Evolutionary conservation across 1,284 basidiomycete species (phyloP).

Genomic region (Chiua sp.): DNA sequence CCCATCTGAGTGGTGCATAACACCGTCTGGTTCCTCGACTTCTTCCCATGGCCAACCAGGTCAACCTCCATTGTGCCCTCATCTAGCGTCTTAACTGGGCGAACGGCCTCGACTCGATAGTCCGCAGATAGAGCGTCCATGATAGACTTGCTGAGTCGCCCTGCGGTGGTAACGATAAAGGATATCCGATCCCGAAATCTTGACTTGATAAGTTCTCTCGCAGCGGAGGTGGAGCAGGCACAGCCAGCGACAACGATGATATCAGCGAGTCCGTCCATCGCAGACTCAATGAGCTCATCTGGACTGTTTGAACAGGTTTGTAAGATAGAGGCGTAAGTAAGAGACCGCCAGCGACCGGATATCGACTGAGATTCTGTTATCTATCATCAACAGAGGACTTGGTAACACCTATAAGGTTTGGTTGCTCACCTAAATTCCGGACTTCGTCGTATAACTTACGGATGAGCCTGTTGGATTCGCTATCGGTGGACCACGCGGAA

Average conservation of each 20-base stretch:
- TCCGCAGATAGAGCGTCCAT: neutral
- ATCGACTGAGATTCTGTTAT: too few species aligned
- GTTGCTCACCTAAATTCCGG: too few species aligned
- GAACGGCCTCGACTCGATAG: neutral
- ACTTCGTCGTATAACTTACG: too few species aligned
- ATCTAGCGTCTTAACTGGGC: neutral
- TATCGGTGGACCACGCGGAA: too few species aligned
- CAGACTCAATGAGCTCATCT: neutral
- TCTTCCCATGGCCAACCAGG: neutral
- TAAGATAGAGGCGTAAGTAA: neutral
- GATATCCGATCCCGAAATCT: neutral
- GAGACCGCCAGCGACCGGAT: neutral
- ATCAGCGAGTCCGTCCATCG: neutral
- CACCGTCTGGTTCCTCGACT: neutral
- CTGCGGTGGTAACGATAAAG: neutral
- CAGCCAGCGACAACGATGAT: too few species aligned
- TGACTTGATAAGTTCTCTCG: too few species aligned
- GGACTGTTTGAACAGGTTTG: neutral
- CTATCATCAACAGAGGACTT: too few species aligned
- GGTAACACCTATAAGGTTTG: too few species aligned
- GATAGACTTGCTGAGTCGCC: neutral
- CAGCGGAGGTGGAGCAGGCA: too few species aligned
- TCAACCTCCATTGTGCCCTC: neutral
- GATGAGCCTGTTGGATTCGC: too few species aligned
- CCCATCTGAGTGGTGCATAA: neutral